A percentile compares a stretch with the other conserved stretches of the same genome.
Evolutionary conservation across 1,284 basidiomycete species (phyloP).

Genomic region (Porogramme epimiltina): DNA sequence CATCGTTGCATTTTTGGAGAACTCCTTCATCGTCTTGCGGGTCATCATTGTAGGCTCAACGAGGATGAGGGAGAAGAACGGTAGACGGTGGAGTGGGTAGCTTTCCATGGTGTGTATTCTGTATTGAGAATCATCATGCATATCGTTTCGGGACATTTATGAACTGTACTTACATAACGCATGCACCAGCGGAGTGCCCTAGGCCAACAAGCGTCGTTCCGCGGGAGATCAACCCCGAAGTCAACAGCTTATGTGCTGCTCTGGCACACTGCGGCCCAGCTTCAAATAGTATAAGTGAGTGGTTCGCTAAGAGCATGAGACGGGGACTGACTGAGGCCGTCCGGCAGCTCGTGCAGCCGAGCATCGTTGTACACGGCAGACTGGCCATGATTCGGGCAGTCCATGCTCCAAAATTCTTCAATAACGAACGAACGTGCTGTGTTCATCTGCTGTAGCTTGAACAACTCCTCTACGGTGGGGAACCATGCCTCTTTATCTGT

Average conservation of each 20-base stretch:
- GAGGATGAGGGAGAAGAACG: constrained; percentile 2
- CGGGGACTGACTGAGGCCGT: constrained; percentile 1
- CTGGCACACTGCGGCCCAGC: too few species aligned
- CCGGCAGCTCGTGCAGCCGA: background rate
- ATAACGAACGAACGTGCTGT: background rate
- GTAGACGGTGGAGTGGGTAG: background rate
- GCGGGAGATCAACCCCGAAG: background rate
- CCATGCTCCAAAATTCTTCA: constrained; percentile 8
- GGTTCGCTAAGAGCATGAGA: too few species aligned
- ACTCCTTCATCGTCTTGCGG: background rate
- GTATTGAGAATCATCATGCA: too few species aligned
- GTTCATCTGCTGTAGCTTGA: too few species aligned
- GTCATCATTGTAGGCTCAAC: constrained; percentile 6
- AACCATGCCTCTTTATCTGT: too few species aligned
- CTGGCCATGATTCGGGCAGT: constrained; percentile 7
- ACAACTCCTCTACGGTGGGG: too few species aligned
- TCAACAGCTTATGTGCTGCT: too few species aligned
- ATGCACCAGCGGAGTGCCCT: constrained; percentile 5
- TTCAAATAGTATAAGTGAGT: too few species aligned
- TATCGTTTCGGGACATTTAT: background rate
- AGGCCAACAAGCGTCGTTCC: background rate
- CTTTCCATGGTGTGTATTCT: background rate
- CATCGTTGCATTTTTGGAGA: background rate
- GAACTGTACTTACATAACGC: constrained; percentile 1
- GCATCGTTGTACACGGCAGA: background rate